Evolutionary conservation across 179 eudicot species (phyloP).

Genomic region (Silene noctiflora): DNA sequence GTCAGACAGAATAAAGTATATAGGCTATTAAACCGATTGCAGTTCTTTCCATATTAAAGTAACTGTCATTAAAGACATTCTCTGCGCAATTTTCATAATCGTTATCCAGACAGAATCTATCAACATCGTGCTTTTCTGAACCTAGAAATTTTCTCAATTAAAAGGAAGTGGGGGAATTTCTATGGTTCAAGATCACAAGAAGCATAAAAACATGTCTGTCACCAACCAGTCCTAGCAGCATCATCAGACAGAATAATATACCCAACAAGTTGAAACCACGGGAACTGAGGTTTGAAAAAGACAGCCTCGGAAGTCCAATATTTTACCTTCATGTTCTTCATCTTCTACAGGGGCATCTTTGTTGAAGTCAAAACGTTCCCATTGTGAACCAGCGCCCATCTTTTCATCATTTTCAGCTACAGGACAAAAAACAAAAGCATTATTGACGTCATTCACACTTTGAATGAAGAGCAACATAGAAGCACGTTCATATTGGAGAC

Average conservation of each 20-base stretch:
- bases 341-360: constrained; percentile 95
- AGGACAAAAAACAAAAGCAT: constrained; percentile 9
- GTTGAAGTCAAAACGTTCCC: constrained; percentile 93
- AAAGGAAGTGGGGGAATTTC: not conserved
- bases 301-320: not conserved
- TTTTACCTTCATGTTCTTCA: constrained; percentile 81
- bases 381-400: constrained; percentile 68
- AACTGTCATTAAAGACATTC: no score
- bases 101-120: no score
- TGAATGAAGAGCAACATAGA: not conserved
- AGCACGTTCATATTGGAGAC: not conserved
- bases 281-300: not conserved
- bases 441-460: not conserved
- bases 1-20: not conserved
- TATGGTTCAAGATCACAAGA: not conserved
- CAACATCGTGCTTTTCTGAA: no score
- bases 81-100: no score
- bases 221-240: not conserved
- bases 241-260: not conserved
- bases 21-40: no score
- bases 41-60: no score
- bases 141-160: no score
- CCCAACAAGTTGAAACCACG: not conserved
- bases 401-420: constrained; percentile 75
- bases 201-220: not conserved